phyloP scores from a whole-genome alignment of 352 stramenopile species.

The Phytopythium ostracodes region DNA sequence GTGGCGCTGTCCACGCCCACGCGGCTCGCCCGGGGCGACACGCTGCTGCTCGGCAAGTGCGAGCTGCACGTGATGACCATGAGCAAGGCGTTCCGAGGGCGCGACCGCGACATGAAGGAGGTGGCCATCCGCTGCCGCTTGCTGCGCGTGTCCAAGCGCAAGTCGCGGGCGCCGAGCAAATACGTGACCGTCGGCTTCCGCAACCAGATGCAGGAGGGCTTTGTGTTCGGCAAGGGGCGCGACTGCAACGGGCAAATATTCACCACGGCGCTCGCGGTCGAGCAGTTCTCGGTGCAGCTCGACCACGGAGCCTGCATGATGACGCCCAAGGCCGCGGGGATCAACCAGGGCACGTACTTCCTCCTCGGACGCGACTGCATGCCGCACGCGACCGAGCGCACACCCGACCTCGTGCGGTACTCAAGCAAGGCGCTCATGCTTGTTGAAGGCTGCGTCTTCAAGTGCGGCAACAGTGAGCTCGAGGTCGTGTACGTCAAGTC shows the following conservation, averaged over 20 bases:
- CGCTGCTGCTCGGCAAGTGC: conserved; percentile 53
- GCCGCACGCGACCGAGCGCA: conserved; percentile 24
- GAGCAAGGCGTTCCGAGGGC: conserved; percentile 41
- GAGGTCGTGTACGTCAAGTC: conserved; percentile 63
- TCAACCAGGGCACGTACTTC: conserved; percentile 73
- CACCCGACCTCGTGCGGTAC: conserved; percentile 45
- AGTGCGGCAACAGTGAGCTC: conserved; percentile 48
- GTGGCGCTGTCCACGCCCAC: conserved; percentile 39
- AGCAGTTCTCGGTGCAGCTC: conserved; percentile 67
- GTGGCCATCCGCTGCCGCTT: conserved; percentile 61
- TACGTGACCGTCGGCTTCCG: conserved; percentile 60
- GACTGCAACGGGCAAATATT: conserved; percentile 57
- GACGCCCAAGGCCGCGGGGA: conserved; percentile 45
- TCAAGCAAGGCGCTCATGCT: conserved; percentile 74
- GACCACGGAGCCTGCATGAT: conserved; percentile 54
- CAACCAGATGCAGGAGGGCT: conserved; percentile 30
- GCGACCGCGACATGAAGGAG: conserved; percentile 63
- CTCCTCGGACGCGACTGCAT: conserved; percentile 51
- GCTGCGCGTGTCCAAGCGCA: conserved; percentile 58
- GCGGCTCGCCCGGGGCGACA: conserved; percentile 51
- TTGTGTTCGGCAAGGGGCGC: conserved; percentile 55
- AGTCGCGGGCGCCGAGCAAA: conserved; percentile 33
- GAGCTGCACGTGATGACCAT: conserved; percentile 43
- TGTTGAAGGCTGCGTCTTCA: conserved; percentile 62
- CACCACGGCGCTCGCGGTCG: conserved; percentile 46